Base-by-base conservation (phyloP, 257 asterid genomes). In the Primulina tabacum region DNA sequence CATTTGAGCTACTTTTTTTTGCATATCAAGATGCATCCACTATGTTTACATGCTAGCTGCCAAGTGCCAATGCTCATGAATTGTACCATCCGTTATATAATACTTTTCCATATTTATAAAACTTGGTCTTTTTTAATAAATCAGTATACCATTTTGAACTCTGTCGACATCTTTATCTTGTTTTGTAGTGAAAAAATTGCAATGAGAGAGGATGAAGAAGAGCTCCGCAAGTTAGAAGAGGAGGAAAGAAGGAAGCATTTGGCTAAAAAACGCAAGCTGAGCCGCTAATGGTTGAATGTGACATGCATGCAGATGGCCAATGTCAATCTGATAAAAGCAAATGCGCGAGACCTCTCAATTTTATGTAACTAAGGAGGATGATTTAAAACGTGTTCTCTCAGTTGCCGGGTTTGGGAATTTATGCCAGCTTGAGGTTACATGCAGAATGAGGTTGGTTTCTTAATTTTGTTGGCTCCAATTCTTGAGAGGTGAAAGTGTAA, bases 191-290 rank as follows among this genome's bases (percentile, higher is more conserved):
- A 82, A 18, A 81, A 34, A 78, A 78, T 84, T 30, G 98, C 88
- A 29, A 73, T 73, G 33, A 6, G 52, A 79, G 98, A 92, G 83
- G 98, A 92, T 18, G 94, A 87, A 21, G 96, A 90, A 78, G 87
- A 88, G 75, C 86, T 72, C 6, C 86, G 82, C 18, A 47, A 82
- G 86, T 75, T 87, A 64, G 89, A 90, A 76, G 94, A 90, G 79
- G 97, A 90, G 79, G 97, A 90, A 26, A 83, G 66, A 74, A 86
- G 88, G 77, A 90, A 86, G 65, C 77, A 69, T 32, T 32, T 32
- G 64, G 73, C 89, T 2, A 92, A 82, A 85, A 92, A 78, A 82
- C 94, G 90, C 43, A 88, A 86, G 80, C 52, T 79, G 73, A 16
- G 79, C 65, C 72, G 16, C 35, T 43, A 62, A 62, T 52, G 38